Conservation (phyloP, 352 stramenopile species). For the Blastocystis hominis region DNA sequence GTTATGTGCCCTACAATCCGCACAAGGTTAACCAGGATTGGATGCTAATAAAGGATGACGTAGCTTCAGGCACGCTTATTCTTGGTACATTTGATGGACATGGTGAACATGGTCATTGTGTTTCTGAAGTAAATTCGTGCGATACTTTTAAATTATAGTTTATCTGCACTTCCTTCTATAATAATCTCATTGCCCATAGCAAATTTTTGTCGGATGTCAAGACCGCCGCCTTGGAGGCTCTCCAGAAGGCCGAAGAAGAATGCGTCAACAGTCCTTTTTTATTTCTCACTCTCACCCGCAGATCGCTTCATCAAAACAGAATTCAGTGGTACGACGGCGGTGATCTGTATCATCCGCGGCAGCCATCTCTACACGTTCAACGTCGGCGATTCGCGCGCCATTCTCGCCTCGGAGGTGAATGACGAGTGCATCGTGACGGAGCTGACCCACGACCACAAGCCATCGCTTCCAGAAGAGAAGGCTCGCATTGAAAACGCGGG, state of each 20-base stretch:
- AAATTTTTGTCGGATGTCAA: neutral
- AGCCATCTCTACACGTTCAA: constrained; percentile 85
- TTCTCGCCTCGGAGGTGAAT: constrained; percentile 57
- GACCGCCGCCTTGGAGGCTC: neutral
- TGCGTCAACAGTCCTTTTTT: neutral
- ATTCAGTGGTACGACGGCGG: constrained; percentile 70
- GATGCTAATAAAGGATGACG: constrained; percentile 57
- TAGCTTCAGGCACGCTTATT: constrained; percentile 27
- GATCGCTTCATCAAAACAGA: constrained; percentile 60
- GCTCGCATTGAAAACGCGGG: constrained; percentile 67
- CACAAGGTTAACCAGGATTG: constrained; percentile 59
- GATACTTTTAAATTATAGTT: neutral
- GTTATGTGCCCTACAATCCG: constrained; percentile 57
- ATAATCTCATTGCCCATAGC: neutral
- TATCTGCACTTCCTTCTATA: neutral
- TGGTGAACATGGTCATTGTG: constrained; percentile 58
- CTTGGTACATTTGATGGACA: constrained; percentile 59
- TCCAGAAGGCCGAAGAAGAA: neutral
- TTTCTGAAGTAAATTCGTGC: constrained; percentile 4
- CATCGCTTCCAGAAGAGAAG: constrained; percentile 84
- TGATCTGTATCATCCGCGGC: constrained; percentile 72
- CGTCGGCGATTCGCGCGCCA: constrained; percentile 83
- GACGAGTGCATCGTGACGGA: constrained; percentile 64
- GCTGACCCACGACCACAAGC: constrained; percentile 93
- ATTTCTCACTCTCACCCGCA: neutral